phyloP scores from a whole-genome alignment of 257 asterid species.

The Apocynum venetum region DNA sequence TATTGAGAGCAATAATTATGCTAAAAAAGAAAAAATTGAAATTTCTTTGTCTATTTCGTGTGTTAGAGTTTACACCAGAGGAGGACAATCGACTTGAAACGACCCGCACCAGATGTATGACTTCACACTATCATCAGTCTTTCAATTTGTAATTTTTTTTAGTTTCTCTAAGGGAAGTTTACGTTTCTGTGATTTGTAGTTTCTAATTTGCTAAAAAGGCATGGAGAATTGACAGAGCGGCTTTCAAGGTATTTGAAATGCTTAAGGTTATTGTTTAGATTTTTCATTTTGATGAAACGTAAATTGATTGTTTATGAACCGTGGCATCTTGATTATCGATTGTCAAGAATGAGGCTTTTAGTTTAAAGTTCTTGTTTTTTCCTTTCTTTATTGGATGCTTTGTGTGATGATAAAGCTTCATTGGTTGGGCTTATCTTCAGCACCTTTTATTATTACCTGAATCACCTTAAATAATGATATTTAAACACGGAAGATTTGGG shows the following conservation, averaged over 20 bases:
- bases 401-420: too few relatives aligned
- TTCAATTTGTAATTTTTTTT: neutral
- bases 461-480: too few relatives aligned
- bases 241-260: conserved; percentile 66
- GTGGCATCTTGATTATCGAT: too few relatives aligned
- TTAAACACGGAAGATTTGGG: too few relatives aligned
- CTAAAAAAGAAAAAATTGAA: neutral
- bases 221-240: conserved; percentile 76
- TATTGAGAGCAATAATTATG: neutral
- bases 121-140: neutral
- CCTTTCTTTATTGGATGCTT: neutral
- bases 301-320: too few relatives aligned
- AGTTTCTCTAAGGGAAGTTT: neutral
- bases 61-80: neutral
- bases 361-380: neutral
- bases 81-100: conserved; percentile 2
- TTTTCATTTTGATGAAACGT: too few relatives aligned
- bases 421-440: too few relatives aligned
- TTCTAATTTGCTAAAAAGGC: conserved; percentile 78
- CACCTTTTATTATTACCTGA: too few relatives aligned
- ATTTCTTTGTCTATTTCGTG: neutral
- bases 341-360: too few relatives aligned
- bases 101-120: conserved; percentile 1
- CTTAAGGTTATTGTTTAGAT: neutral
- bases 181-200: conserved; percentile 38